Conservation (phyloP, 345 rosid species). For the Microcos paniculata region DNA sequence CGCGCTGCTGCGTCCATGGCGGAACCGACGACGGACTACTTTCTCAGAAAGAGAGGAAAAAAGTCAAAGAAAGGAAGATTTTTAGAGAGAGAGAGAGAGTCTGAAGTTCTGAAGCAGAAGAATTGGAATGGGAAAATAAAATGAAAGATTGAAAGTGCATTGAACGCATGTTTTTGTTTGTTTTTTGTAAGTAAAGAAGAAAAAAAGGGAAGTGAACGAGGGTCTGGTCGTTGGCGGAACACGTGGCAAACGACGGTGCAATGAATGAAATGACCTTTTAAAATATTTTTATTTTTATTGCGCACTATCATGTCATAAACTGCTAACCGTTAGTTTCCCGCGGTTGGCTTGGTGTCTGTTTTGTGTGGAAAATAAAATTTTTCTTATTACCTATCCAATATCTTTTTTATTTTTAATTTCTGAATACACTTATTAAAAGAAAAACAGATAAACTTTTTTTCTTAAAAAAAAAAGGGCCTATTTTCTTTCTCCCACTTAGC, state of each 20-base stretch:
- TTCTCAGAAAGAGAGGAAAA: neutral
- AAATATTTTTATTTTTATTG: neutral
- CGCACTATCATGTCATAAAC: neutral
- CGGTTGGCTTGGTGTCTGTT: neutral
- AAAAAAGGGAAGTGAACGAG: conserved; percentile 7
- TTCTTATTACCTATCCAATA: neutral
- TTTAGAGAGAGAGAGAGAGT: neutral
- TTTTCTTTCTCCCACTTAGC: no score
- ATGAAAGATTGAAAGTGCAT: neutral
- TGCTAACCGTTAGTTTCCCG: neutral
- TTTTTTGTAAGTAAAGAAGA: conserved; percentile 5
- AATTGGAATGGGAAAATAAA: neutral
- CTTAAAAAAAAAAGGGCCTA: no score
- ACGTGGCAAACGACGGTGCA: conserved; percentile 47
- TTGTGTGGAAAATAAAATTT: neutral
- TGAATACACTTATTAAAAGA: neutral
- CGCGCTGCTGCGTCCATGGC: conserved; percentile 62
- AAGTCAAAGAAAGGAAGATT: neutral
- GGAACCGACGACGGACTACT: conserved; percentile 11
- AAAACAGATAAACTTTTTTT: neutral
- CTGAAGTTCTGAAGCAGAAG: neutral
- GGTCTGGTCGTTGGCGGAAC: conserved; percentile 36
- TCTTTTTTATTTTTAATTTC: neutral
- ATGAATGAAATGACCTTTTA: conserved; percentile 9
- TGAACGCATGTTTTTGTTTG: neutral